Evolutionary conservation across 2,329 filamentous ascomycete species (phyloP), one percentile per base, ranked within the genome.

Genomic region (Fusarium circinatum): DNA sequence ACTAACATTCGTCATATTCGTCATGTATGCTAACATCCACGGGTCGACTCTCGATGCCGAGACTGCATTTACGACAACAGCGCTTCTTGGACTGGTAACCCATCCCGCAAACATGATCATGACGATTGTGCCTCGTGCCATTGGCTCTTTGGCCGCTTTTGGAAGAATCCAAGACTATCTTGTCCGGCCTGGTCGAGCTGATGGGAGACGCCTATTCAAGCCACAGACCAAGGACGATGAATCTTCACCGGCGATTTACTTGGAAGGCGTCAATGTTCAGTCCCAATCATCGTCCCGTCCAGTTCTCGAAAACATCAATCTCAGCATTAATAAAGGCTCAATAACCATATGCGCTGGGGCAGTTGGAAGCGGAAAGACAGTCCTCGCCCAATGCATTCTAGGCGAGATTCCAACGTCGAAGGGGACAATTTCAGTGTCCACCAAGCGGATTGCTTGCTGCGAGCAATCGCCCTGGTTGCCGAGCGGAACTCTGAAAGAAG

Each of bases 81-180:
- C 55, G 2, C 41, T 58, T 28, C 41, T 58, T n/a, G 55, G 55
- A 1, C 55, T 58, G 2, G 55, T 58, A 15, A 58, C 55, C 0
- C 55, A 58, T 4, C 55, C 55, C 2, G 55, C 55, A 2, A 58
- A 58, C 8, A 58, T 58, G 55, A 48, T 58, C n/a, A 49, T 48
- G 55, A 58, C 55, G 11, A 58, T 58, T 3, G 41, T 58, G 0
- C 55, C 55, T 3, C 32, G 32, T 5, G 55, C 41, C 2, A 30
- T 58, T 1, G 55, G 55, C 20, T 48, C 55, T 20, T 20, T 58
- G 11, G 55, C 41, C 1, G 55, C 55, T 0, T 58, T 58, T 8
- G 15, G 24, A 3, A 30, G 55, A 14, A 58, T 58, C 0, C 32
- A 58, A 13, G 41, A 48, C 2, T 58, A 58, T 14, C 32, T 58